phyloP scores from a whole-genome alignment of 805 yeast species.

The Starmerella vitae region DNA sequence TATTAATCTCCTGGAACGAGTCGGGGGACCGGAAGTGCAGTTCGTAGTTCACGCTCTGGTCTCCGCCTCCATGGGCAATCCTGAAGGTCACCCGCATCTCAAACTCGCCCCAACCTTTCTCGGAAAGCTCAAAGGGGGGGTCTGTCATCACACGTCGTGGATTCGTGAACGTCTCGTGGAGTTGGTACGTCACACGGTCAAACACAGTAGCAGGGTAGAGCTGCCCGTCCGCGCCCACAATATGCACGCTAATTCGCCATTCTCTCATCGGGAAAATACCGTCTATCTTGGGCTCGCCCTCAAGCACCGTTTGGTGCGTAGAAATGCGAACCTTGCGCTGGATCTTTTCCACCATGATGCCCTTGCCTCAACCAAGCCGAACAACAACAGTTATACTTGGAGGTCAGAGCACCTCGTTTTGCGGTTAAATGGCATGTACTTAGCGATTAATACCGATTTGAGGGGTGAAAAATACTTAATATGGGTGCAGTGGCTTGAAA shows the following conservation, averaged over 20 bases:
- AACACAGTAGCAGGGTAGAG: constrained; percentile 76
- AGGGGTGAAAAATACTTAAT: too few relatives aligned
- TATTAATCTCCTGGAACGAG: constrained; percentile 63
- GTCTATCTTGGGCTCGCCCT: constrained; percentile 70
- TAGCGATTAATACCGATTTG: too few relatives aligned
- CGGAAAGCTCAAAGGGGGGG: constrained; percentile 76
- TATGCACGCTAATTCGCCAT: constrained; percentile 70
- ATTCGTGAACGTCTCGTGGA: constrained; percentile 89
- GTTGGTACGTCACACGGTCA: constrained; percentile 82
- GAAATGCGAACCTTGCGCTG: constrained; percentile 80
- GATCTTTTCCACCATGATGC: constrained; percentile 30
- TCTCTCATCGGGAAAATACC: constrained; percentile 89
- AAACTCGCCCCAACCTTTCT: constrained; percentile 98
- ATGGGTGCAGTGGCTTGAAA: too few relatives aligned
- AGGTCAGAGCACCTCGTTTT: too few relatives aligned
- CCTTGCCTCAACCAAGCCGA: too few relatives aligned
- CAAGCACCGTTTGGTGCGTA: constrained; percentile 69
- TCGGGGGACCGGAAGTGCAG: constrained; percentile 68
- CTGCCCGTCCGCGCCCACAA: constrained; percentile 67
- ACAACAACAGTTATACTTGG: too few relatives aligned
- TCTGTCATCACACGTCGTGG: constrained; percentile 71
- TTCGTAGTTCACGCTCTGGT: constrained; percentile 74
- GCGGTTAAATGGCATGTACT: too few relatives aligned
- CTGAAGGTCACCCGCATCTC: constrained; percentile 71
- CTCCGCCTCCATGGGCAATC: constrained; percentile 76